Evolutionary conservation across 1,284 basidiomycete species (phyloP), one percentile per base, ranked within the genome.

Genomic region (Kwoniella shivajii): DNA sequence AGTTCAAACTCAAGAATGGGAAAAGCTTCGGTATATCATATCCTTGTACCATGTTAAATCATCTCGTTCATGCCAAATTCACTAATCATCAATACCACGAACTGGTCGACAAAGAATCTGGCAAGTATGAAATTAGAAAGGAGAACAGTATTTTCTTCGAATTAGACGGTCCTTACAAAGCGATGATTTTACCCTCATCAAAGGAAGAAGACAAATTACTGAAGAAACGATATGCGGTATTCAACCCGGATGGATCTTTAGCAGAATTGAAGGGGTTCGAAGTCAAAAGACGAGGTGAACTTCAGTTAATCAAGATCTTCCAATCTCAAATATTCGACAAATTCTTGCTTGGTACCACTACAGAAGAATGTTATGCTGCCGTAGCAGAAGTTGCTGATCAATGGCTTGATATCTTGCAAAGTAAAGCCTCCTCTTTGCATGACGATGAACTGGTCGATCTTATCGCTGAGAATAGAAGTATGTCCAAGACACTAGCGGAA

Each of bases 101-200:
- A 64, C 83, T 96, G 10, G 77, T 80, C 52, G 87, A 97, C 74
- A 84, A 86, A 24, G 85, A 88, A 50, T 88, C 88, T 0, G 92
- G 93, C 24, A 84, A 86, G 56, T 98, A 98, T 79, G 82, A 83
- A 26, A 81, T 99, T 18, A 90, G 91, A 65, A 92, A 88, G 78
- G 96, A 99, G 78, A 99, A 99, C 79, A 96, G 92, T n/a, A 99
- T 99, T 78, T 99, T 99, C 81, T 99, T 99, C 81, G 96, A 99
- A 77, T 84, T 99, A 55, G 96, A 99, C 71, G 96, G 96, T 1
- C 96, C 96, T 0, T 99, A 99, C 81, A 91, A 87, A 66, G 96
- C 96, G 6, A 99, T 99, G 96, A 98, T 99, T 68, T 83, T 99
- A 27, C 96, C 96, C 2, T 96, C 93, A 6, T 99, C 95, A 3